Percentiles rank a stretch among this genome's conserved stretches.
Conservation (phyloP, 2,329 filamentous ascomycete species). For the Claviceps spartinae region DNA sequence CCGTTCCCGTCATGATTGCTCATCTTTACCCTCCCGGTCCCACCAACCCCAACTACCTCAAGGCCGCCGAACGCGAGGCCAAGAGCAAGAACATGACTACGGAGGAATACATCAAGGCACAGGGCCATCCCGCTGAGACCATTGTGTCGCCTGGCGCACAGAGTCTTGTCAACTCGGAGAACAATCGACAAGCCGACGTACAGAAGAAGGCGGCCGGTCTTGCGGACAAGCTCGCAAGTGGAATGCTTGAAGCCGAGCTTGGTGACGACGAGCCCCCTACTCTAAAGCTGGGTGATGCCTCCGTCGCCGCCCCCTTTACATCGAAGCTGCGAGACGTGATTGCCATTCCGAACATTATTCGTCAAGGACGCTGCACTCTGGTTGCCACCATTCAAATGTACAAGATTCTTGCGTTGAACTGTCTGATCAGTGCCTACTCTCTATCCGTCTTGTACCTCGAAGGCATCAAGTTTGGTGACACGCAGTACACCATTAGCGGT, state of each 20-base stretch:
- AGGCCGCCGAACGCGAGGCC: conserved; percentile 78
- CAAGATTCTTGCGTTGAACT: conserved; percentile 97
- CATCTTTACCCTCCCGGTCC: conserved; percentile 89
- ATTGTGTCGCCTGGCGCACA: conserved; percentile 54
- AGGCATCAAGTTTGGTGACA: conserved; percentile 97
- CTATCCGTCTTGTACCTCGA: conserved; percentile 92
- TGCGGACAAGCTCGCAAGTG: conserved; percentile 72
- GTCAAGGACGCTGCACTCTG: conserved; percentile 91
- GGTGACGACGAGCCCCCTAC: conserved; percentile 85
- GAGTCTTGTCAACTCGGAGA: conserved; percentile 25
- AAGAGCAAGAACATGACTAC: conserved; percentile 59
- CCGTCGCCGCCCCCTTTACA: conserved; percentile 92
- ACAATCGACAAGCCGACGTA: conserved; percentile 41
- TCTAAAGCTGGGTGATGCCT: conserved; percentile 93
- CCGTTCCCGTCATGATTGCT: conserved; percentile 81
- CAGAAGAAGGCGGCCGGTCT: conserved; percentile 62
- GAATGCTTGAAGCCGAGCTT: conserved; percentile 82
- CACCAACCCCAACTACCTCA: conserved; percentile 84
- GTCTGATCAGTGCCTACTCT: conserved; percentile 94
- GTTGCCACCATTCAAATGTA: conserved; percentile 99
- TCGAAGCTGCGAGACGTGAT: conserved; percentile 95
- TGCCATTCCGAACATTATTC: conserved; percentile 94
- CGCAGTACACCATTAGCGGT: conserved; percentile 94
- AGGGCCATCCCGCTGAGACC: conserved; percentile 43
- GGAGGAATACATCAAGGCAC: conserved; percentile 40